A percentile compares a stretch with the other conserved stretches of the same genome.
These are phyloP conservation scores for Orbilia brochopaga DNA, from an alignment of 2,329 filamentous ascomycete genomes.

Conservation along the genomic window DNA sequence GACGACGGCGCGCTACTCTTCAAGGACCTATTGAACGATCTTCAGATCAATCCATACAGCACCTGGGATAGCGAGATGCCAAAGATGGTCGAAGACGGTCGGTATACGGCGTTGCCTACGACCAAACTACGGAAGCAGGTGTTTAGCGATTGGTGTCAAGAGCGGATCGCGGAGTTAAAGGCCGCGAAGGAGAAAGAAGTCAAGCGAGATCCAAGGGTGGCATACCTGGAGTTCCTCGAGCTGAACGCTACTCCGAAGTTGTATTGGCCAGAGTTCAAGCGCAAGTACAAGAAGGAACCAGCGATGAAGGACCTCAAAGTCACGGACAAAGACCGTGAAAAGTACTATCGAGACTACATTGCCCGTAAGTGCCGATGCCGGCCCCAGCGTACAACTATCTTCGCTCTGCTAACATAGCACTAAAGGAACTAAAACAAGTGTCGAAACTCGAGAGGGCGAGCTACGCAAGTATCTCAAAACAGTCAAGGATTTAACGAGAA, in stretches of 20 bases:
- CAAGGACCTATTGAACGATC: constrained; percentile 79
- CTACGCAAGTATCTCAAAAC: constrained; percentile 70
- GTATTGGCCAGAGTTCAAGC: constrained; percentile 95
- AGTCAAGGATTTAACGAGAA: constrained; percentile 67
- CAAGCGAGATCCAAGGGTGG: constrained; percentile 80
- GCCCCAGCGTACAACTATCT: neutral
- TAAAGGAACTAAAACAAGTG: constrained; percentile 64
- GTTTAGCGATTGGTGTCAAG: constrained; percentile 82
- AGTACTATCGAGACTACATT: constrained; percentile 74
- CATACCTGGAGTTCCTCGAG: constrained; percentile 81
- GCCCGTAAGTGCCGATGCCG: constrained; percentile 48
- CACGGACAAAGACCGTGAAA: constrained; percentile 78
- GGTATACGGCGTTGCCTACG: constrained; percentile 82
- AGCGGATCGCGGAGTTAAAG: constrained; percentile 74
- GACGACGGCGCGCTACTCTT: constrained; percentile 53
- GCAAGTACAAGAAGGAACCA: constrained; percentile 82
- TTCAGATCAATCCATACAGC: constrained; percentile 80
- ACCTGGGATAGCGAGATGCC: constrained; percentile 91
- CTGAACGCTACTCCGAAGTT: constrained; percentile 85
- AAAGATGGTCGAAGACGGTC: constrained; percentile 78
- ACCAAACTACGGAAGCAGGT: constrained; percentile 81
- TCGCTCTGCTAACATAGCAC: constrained; percentile 60
- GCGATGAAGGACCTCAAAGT: constrained; percentile 77
- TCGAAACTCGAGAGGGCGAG: constrained; percentile 72
- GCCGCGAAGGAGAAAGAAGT: constrained; percentile 75